Base-by-base conservation (phyloP, 495 filamentous ascomycete genomes). In the Parmelia sp. region DNA sequence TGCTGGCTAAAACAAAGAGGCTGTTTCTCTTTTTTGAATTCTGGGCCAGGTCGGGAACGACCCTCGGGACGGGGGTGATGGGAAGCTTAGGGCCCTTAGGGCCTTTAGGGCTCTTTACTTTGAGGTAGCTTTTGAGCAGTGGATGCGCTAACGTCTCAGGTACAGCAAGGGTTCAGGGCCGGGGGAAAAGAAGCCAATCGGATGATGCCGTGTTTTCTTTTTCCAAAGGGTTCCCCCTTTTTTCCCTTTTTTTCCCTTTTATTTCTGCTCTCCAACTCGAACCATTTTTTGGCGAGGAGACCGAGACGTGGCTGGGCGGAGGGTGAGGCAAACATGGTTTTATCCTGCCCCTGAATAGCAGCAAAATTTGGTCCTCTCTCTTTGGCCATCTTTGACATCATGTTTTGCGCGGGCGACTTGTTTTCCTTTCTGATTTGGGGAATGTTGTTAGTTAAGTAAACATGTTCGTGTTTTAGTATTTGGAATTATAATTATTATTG, bases 401-500 rank as follows among this genome's bases (percentile, higher is more conserved):
- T n/a, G n/a, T n/a, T n/a, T n/a, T n/a, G n/a, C n/a, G n/a, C n/a
- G n/a, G n/a, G n/a, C n/a, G n/a, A n/a, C n/a, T n/a, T n/a, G n/a
- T n/a, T n/a, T n/a, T n/a, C n/a, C n/a, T n/a, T n/a, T n/a, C n/a
- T n/a, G n/a, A n/a, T 49, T 25, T 49, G 45, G 45, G 45, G 45
- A 49, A 49, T 49, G 45, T 49, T 49, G n/a, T n/a, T 45, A 25
- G 19, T 12, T 49, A 49, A 49, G 45, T 49, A 49, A 49, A 49
- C 45, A 49, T 25, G 23, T 23, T 49, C 45, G 45, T 49, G 45
- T 49, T 49, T 42, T 42, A 49, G 1, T 11, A 49, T 49, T 49
- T 49, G 45, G 45, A 25, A 49, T 49, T 12, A 3, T 42, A 12
- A n/a, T n/a, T n/a, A n/a, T n/a, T 23, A 45, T 19, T n/a, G 15